These are phyloP conservation scores for Leishmania amazonensis DNA, from an alignment of 208 protist genomes.

Conservation along the genomic window DNA sequence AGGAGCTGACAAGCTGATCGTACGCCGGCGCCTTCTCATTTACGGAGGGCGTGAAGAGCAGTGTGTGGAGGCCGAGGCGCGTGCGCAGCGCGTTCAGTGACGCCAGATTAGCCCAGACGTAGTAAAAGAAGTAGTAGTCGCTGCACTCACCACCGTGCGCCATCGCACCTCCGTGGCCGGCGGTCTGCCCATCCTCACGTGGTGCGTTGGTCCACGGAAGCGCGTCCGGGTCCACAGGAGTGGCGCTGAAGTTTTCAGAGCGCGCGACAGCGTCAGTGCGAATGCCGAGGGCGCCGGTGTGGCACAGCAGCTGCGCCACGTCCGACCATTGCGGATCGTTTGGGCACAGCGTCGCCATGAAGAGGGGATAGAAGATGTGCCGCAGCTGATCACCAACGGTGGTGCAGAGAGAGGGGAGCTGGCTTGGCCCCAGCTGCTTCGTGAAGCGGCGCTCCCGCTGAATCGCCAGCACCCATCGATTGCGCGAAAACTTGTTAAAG, in stretches of 20 bases:
- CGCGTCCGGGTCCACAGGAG: slow-evolving; percentile 56
- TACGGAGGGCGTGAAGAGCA: slow-evolving; percentile 94
- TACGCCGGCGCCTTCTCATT: slow-evolving; percentile 83
- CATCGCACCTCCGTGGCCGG: background rate
- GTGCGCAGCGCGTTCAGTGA: slow-evolving; percentile 95
- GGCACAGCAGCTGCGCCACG: slow-evolving; percentile 93
- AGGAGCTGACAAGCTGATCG: slow-evolving; percentile 94
- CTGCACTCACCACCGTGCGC: slow-evolving; percentile 86
- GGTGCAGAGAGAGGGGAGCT: slow-evolving; percentile 43
- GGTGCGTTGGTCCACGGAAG: slow-evolving; percentile 28
- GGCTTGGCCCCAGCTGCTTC: slow-evolving; percentile 32
- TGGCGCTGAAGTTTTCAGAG: slow-evolving; percentile 48
- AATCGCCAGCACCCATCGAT: slow-evolving; percentile 78
- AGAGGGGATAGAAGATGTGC: slow-evolving; percentile 98
- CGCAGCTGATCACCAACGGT: slow-evolving; percentile 82
- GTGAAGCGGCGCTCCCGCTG: slow-evolving; percentile 29
- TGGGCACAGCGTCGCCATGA: slow-evolving; percentile 97
- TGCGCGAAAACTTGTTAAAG: slow-evolving; percentile 80
- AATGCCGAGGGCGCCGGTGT: slow-evolving; percentile 96
- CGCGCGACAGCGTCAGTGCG: slow-evolving; percentile 47
- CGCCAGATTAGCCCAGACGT: slow-evolving; percentile 97
- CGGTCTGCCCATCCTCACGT: background rate
- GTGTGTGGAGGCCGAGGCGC: slow-evolving; percentile 71
- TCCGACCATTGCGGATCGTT: slow-evolving; percentile 74
- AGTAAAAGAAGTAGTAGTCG: slow-evolving; percentile 98